Evolutionary conservation across 495 filamentous ascomycete species (phyloP), one percentile per base, ranked within the genome.

Genomic region (Daldinia concentrica): DNA sequence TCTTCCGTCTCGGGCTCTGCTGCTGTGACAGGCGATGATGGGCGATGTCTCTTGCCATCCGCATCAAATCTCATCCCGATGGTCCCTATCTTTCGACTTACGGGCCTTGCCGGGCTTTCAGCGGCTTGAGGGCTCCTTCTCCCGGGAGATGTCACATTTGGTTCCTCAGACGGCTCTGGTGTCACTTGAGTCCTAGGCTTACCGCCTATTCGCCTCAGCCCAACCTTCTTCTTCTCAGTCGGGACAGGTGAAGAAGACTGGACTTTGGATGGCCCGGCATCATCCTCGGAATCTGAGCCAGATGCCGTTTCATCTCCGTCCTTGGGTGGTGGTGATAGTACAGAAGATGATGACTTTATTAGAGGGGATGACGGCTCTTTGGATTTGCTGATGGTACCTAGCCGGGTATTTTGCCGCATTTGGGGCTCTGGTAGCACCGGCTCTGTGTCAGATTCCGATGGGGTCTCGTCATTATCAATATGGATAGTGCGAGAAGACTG

Each of bases 171-270:
- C 15, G 68, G 60, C 60, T 77, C 77, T 37, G 75, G 60, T 55
- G 74, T 73, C 50, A 63, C 56, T 62, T 43, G 39, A 17, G 36
- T 30, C 32, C 62, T 75, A 24, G 64, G 27, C 37, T 76, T 79
- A 19, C 83, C 84, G 3, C 83, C 83, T 62, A 86, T 85, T 26
- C 74, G 78, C 1, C 84, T 83, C 45, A 85, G 62, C 0, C 75
- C 76, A 2, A 73, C 76, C 24, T 74, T 74, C 34, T 66, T 77
- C 11, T 71, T 65, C 34, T 61, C 70, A 6, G 48, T 54, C 7
- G 73, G 60, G 39, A 74, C 59, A 2, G 76, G 63, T 6, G 79
- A 62, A 30, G 76, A 48, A 17, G 64, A 51, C 2, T 39, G 37
- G 24, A 59, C 26, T 19, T 50, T 39, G 8, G 54, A 36, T 27